phyloP scores from a whole-genome alignment of 345 rosid genomes.

The Cardamine chenopodiifolia region DNA sequence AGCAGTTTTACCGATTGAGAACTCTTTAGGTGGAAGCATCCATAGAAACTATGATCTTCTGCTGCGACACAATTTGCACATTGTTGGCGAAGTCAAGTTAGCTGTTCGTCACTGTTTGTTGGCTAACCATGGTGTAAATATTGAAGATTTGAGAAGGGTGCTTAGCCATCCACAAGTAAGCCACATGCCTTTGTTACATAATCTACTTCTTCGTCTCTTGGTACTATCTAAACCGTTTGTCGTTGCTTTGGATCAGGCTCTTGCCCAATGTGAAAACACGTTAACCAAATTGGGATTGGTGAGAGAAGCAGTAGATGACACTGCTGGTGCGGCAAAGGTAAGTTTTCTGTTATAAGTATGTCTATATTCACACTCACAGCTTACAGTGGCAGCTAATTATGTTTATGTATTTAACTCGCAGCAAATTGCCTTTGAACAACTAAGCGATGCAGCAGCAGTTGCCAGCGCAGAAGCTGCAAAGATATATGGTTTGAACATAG shows the following conservation, averaged over 20 bases:
- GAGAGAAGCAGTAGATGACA: conserved; percentile 91
- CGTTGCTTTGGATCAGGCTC: conserved; percentile 63
- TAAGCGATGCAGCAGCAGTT: conserved; percentile 83
- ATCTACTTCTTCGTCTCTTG: not conserved
- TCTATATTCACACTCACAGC: not conserved
- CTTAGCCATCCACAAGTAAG: conserved; percentile 97
- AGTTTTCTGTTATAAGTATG: not conserved
- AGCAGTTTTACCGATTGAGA: conserved; percentile 96
- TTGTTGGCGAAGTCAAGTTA: conserved; percentile 94
- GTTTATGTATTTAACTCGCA: conserved; percentile 32
- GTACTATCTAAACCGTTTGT: not conserved
- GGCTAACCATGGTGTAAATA: conserved; percentile 81
- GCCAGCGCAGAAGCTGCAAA: conserved; percentile 85
- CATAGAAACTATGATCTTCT: conserved; percentile 95
- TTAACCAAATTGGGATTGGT: conserved; percentile 79
- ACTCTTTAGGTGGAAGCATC: conserved; percentile 97
- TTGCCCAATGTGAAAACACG: conserved; percentile 92
- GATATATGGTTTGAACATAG: conserved; percentile 83
- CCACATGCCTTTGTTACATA: conserved; percentile 7
- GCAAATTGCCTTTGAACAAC: conserved; percentile 69
- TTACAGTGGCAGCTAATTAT: conserved; percentile 20
- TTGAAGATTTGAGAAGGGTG: conserved; percentile 81
- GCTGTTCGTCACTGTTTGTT: conserved; percentile 91
- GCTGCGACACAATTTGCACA: conserved; percentile 88
- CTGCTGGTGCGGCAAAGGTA: conserved; percentile 99